These are phyloP conservation scores for Saraca asoca DNA, from an alignment of 331 rosid genomes.

Conservation along the genomic window DNA sequence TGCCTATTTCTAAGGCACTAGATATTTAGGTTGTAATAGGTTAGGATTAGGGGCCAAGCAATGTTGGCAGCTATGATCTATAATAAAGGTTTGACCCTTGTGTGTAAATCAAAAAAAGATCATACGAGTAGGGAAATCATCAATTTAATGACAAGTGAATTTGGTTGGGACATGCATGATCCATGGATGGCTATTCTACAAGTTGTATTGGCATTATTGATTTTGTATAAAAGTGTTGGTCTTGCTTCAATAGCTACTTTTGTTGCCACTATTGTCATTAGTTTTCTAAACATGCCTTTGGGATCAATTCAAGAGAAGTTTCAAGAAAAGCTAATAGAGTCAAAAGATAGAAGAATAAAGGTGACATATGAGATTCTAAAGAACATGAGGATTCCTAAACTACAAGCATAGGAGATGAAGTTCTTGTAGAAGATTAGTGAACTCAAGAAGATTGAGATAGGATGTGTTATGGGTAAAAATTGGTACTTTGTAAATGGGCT, in stretches of 20 bases:
- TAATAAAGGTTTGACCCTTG: too few relatives aligned
- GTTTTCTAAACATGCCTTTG: conserved; percentile 61
- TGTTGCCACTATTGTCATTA: conserved; percentile 51
- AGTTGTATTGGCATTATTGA: conserved; percentile 61
- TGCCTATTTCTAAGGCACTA: too few relatives aligned
- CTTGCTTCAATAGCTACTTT: conserved; percentile 57
- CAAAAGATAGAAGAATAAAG: conserved; percentile 69
- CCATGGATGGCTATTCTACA: conserved; percentile 68
- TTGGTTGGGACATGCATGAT: conserved; percentile 69
- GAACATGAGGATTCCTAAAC: conserved; percentile 78
- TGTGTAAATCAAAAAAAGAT: too few relatives aligned
- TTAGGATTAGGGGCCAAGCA: too few relatives aligned
- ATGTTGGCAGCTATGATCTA: too few relatives aligned
- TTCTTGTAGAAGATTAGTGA: conserved; percentile 56
- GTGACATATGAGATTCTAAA: conserved; percentile 63
- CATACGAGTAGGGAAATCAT: too few relatives aligned
- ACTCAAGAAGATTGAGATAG: conserved; percentile 47
- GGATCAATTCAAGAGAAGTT: conserved; percentile 56
- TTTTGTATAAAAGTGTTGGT: conserved; percentile 72
- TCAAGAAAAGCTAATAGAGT: conserved; percentile 66
- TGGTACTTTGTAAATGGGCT: too few relatives aligned
- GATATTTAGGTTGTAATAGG: too few relatives aligned
- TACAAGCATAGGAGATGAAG: conserved; percentile 82
- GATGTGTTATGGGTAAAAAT: too few relatives aligned
- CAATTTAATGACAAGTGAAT: conserved; percentile 37